Evolutionary conservation across 805 yeast species (phyloP).

Genomic region (Ogataea naganishii): DNA sequence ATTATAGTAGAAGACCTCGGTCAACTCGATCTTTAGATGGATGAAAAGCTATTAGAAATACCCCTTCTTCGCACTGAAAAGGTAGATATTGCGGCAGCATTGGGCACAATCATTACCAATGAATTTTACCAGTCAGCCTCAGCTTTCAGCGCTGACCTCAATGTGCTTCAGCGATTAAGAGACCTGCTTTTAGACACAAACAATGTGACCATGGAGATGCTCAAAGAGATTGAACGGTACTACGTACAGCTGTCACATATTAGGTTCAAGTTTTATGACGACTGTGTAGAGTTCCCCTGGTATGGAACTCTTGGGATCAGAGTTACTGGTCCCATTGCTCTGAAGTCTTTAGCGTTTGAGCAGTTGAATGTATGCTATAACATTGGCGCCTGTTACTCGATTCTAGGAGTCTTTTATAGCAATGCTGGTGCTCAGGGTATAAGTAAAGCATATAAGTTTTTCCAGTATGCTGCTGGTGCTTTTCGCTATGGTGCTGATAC

Average conservation of each 20-base stretch:
- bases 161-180: constrained; percentile 35
- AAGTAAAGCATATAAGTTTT: constrained; percentile 52
- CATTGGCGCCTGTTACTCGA: constrained; percentile 56
- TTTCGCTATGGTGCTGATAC: constrained; percentile 30
- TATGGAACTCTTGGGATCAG: constrained; percentile 55
- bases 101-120: constrained; percentile 27
- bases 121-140: constrained; percentile 30
- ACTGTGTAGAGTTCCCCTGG: constrained; percentile 63
- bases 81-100: constrained; percentile 22
- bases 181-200: constrained; percentile 27
- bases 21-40: background rate
- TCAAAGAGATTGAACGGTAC: constrained; percentile 35
- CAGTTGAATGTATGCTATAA: constrained; percentile 56
- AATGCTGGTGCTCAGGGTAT: constrained; percentile 42
- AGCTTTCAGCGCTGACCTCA: constrained; percentile 22
- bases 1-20: background rate
- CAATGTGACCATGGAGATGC: constrained; percentile 21
- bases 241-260: constrained; percentile 35
- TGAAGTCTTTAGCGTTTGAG: constrained; percentile 50
- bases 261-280: constrained; percentile 53
- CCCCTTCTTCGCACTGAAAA: constrained; percentile 30
- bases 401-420: constrained; percentile 39
- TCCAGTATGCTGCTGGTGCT: constrained; percentile 68
- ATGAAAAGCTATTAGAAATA: constrained; percentile 27
- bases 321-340: constrained; percentile 35